Evolutionary conservation across 1,284 basidiomycete species (phyloP), one percentile per base, ranked within the genome.

Genomic region (Coniophora puteana): DNA sequence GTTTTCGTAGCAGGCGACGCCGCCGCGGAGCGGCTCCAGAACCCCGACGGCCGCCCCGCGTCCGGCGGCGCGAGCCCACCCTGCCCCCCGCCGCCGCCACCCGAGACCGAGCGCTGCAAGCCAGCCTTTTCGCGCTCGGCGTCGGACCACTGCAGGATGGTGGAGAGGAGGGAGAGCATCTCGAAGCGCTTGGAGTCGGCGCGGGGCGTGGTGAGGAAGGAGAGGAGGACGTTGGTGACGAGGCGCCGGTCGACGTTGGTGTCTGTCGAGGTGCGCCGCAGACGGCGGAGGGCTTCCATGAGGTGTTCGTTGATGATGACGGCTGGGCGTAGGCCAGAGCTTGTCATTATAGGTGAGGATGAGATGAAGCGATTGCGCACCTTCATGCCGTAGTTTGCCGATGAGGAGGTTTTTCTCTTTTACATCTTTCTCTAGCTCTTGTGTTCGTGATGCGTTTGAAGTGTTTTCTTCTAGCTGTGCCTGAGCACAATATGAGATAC

Each of bases 301-400:
- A 99, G 74, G 56, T 99, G 95, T 58, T 99, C 95, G 55, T 99
- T 98, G 57, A 95, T 83, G 43, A 98, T 93, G 8, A 96, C 91
- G 36, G 87, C 93, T 94, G 50, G 17, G 38, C 48, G 21, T 17
- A 35, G 31, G 20, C 38, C 20, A 27, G 30, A 36, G 5, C 49
- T 24, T 44, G 39, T 18, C 37, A 40, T 31, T 23, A 22, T 23
- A 17, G 23, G 23, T 43, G 17, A 39, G 27, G 36, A 35, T 29
- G 23, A 16, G 11, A 10, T 31, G 4, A 26, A 31, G 32, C 10
- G 13, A 33, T n/a, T 26, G 61, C 68, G 32, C 50, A 93, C 93
- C 84, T 76, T 98, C 94, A 57, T 99, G 94, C 38, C 94, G 77
- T 49, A 98, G 69, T 62, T 98, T 98, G 37, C 87, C 88, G 30